Evolutionary conservation across 1,284 basidiomycete genomes (phyloP), one percentile per base, ranked within the genome.

Genomic region (Veloboletus limbatus): DNA sequence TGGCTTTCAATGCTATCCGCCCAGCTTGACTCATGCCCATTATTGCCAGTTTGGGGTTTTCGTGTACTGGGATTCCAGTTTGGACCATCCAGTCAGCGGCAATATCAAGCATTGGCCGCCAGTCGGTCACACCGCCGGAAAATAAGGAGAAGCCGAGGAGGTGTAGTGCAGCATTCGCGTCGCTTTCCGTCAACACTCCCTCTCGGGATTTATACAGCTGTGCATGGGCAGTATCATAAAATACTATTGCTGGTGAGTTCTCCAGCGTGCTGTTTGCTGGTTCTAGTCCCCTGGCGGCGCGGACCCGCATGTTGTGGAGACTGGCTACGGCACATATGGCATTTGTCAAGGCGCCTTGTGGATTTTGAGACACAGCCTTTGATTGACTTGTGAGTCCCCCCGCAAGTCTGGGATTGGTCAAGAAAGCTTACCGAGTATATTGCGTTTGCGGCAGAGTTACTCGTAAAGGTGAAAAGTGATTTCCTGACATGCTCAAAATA

Each of bases 311-410:
- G 55, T 76, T 77, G 62, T 90, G 85, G 35, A 88, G 71, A 57
- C 77, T 80, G 28, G 85, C 79, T 45, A 90, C 72, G n/a, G 88
- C 86, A 63, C 81, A 85, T 31, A 88, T 74, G 10, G 85, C 81
- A 59, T 81, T 77, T 3, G 83, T 77, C 43, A 89, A 74, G 3
- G 83, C 73, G 40, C 87, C 84, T 44, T 75, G 75, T 8, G 84
- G 83, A 34, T 87, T 78, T 58, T 79, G 73, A 39, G 78, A 65
- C 44, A 87, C 76, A 47, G 79, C 69, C 85, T 88, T 61, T 16
- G 51, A n/a, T 38, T 21, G 22, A 30, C 22, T 24, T 22, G 20
- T 62, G 32, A 64, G 40, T 31, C 40, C 28, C 40, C 28, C 22
- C 39, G 49, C 49, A 31, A 21, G 51, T 52, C 18, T 18, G 9